These are phyloP conservation scores for Panaeolus cyanescens DNA, from an alignment of 768 basidiomycete genomes.

Conservation along the genomic window DNA sequence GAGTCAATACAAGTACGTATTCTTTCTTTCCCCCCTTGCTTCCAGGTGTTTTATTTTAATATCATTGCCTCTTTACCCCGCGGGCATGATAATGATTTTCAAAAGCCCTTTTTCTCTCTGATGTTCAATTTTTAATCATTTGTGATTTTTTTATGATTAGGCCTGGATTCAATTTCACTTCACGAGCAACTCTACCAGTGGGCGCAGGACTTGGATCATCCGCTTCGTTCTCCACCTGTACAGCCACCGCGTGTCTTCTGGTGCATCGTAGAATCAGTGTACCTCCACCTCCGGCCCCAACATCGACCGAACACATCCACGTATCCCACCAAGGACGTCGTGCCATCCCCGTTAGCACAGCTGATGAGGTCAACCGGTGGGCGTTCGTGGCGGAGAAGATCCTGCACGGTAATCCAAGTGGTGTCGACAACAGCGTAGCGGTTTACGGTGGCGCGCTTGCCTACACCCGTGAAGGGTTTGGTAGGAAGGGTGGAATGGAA, in stretches of 20 bases:
- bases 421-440: slow-evolving; percentile 94
- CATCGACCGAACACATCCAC: slow-evolving; percentile 53
- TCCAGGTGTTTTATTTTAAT: slow-evolving; percentile 10
- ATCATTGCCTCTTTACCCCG: slow-evolving; percentile 21
- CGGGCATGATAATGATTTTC: background rate
- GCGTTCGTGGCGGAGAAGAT: slow-evolving; percentile 96
- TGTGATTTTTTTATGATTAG: slow-evolving; percentile 37
- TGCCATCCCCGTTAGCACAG: slow-evolving; percentile 60
- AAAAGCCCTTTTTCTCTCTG: background rate
- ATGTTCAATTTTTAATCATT: slow-evolving; percentile 1
- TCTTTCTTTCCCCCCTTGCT: slow-evolving; percentile 2
- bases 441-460: slow-evolving; percentile 91
- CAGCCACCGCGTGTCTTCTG: slow-evolving; percentile 78
- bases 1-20: slow-evolving; percentile 55
- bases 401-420: slow-evolving; percentile 95
- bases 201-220: slow-evolving; percentile 97
- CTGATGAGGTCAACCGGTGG: slow-evolving; percentile 88
- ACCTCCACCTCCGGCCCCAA: slow-evolving; percentile 51
- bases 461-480: slow-evolving; percentile 83
- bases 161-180: slow-evolving; percentile 76
- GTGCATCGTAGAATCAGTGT: slow-evolving; percentile 67
- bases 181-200: slow-evolving; percentile 89
- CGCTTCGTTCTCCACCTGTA: slow-evolving; percentile 91
- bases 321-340: slow-evolving; percentile 66
- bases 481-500: slow-evolving; percentile 81